Base-by-base conservation (phyloP, 495 filamentous ascomycete species). In the Podospora appendiculata region DNA sequence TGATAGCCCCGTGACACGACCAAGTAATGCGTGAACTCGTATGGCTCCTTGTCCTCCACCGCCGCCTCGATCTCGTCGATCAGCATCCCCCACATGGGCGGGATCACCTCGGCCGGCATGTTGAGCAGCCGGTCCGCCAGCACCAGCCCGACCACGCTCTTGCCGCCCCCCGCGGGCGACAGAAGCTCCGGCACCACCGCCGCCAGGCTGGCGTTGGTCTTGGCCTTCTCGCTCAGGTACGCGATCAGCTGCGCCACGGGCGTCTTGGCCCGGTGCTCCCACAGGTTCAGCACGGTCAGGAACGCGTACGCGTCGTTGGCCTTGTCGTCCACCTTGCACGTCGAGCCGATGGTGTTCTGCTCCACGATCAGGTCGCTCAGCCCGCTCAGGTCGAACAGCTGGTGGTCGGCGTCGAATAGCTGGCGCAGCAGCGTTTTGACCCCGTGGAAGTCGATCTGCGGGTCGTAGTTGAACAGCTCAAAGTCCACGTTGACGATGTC, bases 1-100 rank as follows among this genome's bases (percentile, higher is more conserved):
- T 77, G 80, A 69, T 97, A 99, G 8, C 82, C 88, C 73, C 92
- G 92, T 18, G 89, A 95, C 41, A 96, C 52, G 25, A 99, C 80
- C 48, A 99, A 74, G 65, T 95, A 97, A 66, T 96, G 88, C 47
- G 90, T 83, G 72, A 99, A 97, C 50, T 82, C 77, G 65, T 96
- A 97, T 4, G 91, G 90, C 66, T 97, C 90, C 60, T 86, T 87
- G 57, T 96, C 91, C 59, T 93, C 84, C 6, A 94, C 69, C 4
- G 94, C 94, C 73, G 86, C 90, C 55, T 84, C 75, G 53, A 97
- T 88, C 76, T 99, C 94, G 65, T 96, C 90, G 38, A 87, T 75
- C 36, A 99, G 79, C 89, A 96, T 95, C 56, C 77, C 83, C 79
- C 96, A 97, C 90, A 99, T 91, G 9, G 94, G 92, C 35, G 94